Conservation (phyloP, 257 asterid genomes). For the Salvia miltiorrhiza region DNA sequence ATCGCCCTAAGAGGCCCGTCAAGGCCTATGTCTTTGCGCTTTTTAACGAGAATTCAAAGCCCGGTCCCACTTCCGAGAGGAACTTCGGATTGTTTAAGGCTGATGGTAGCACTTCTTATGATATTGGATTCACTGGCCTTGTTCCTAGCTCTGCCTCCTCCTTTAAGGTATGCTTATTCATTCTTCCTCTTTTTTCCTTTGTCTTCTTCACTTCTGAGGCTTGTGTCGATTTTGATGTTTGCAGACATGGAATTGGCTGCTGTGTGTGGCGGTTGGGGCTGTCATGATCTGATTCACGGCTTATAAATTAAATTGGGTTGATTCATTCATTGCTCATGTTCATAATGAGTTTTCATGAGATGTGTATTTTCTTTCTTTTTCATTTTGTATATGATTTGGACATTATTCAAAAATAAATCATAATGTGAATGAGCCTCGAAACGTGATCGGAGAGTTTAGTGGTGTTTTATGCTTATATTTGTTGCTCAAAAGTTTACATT, state of each 20-base stretch:
- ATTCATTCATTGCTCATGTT: not conserved
- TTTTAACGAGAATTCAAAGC: conserved; percentile 70
- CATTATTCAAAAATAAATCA: not conserved
- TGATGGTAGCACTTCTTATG: conserved; percentile 70
- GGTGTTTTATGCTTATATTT: not conserved
- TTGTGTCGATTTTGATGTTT: not conserved
- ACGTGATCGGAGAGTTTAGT: not conserved
- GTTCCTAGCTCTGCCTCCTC: conserved; percentile 48
- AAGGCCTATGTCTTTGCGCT: conserved; percentile 75
- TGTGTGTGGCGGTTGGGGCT: conserved; percentile 22
- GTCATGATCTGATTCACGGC: conserved; percentile 20
- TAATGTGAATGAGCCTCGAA: not conserved
- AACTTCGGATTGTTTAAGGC: conserved; percentile 79
- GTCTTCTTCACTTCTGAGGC: not conserved
- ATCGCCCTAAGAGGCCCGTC: conserved; percentile 47
- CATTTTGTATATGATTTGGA: not conserved
- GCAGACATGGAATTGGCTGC: conserved; percentile 17
- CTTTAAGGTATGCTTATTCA: not conserved
- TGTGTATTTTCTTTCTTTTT: not conserved
- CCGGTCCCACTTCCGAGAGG: conserved; percentile 85
- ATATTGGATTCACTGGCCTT: conserved; percentile 70
- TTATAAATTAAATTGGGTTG: not conserved
- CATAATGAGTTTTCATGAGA: conserved; percentile 5
- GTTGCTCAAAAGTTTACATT: not conserved
- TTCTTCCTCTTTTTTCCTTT: not conserved